Evolutionary conservation across 2,329 filamentous ascomycete species (phyloP).

Genomic region (Fusarium incarnatum): DNA sequence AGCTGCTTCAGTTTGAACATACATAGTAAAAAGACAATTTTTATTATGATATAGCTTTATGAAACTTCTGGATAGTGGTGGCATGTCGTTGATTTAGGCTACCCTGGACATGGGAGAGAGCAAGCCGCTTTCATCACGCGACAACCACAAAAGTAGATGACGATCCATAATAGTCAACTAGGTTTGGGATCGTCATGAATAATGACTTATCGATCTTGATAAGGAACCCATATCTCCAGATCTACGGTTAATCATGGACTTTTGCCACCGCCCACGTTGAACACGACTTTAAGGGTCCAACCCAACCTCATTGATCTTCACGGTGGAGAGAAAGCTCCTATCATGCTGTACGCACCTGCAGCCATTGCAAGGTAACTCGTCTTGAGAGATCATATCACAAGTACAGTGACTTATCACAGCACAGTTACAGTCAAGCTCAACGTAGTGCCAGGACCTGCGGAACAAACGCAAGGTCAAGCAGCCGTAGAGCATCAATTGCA

Average conservation of each 20-base stretch:
- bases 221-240: not conserved
- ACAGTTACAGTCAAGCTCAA: slow-evolving; percentile 21
- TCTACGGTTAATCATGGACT: not conserved
- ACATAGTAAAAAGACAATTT: too few relatives aligned
- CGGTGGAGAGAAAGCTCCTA: not conserved
- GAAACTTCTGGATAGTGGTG: not conserved
- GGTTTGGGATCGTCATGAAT: not conserved
- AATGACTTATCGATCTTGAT: not conserved
- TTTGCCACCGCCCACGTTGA: not conserved
- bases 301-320: not conserved
- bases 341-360: not conserved
- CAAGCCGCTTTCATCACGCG: not conserved
- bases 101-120: not conserved
- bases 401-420: slow-evolving; percentile 10
- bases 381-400: not conserved
- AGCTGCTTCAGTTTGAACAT: too few relatives aligned
- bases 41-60: not conserved
- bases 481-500: not conserved
- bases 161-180: not conserved
- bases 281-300: not conserved
- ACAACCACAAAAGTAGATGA: not conserved
- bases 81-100: not conserved
- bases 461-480: not conserved
- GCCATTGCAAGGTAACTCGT: not conserved
- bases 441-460: slow-evolving; percentile 6